Evolutionary conservation across 2,329 filamentous ascomycete species (phyloP).

Genomic region (Scopulariopsis brevicaulis): DNA sequence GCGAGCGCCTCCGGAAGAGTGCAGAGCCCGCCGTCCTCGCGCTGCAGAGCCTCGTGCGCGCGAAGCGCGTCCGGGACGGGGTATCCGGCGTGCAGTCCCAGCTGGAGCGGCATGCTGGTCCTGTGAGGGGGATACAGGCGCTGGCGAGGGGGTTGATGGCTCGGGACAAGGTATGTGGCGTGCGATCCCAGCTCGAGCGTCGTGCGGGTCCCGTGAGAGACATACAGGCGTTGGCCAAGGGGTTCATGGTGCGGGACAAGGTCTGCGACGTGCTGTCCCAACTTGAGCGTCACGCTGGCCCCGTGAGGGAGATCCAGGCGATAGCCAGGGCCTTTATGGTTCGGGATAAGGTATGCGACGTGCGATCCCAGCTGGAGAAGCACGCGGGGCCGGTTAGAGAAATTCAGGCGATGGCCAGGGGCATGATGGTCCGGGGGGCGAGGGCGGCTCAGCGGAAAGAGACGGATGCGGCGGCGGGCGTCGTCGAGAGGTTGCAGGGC

Average conservation of each 20-base stretch:
- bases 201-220: constrained; percentile 53
- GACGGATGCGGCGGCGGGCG: constrained; percentile 36
- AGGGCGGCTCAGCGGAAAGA: constrained; percentile 44
- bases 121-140: constrained; percentile 55
- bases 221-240: constrained; percentile 47
- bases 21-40: constrained; percentile 62
- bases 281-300: constrained; percentile 49
- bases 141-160: constrained; percentile 55
- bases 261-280: constrained; percentile 44
- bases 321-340: constrained; percentile 28
- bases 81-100: constrained; percentile 44
- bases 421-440: constrained; percentile 51
- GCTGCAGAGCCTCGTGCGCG: constrained; percentile 72
- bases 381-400: constrained; percentile 53
- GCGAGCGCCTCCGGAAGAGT: constrained; percentile 57
- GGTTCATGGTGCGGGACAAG: constrained; percentile 34
- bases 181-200: constrained; percentile 46
- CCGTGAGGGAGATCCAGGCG: constrained; percentile 55
- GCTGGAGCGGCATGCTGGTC: constrained; percentile 49
- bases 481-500: constrained; percentile 51
- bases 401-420: constrained; percentile 56
- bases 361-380: constrained; percentile 46
- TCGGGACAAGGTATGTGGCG: constrained; percentile 46
- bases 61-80: constrained; percentile 50
- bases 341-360: constrained; percentile 44